Conservation (phyloP, 2,329 filamentous ascomycete species). For the Aspergillus tubingensis region DNA sequence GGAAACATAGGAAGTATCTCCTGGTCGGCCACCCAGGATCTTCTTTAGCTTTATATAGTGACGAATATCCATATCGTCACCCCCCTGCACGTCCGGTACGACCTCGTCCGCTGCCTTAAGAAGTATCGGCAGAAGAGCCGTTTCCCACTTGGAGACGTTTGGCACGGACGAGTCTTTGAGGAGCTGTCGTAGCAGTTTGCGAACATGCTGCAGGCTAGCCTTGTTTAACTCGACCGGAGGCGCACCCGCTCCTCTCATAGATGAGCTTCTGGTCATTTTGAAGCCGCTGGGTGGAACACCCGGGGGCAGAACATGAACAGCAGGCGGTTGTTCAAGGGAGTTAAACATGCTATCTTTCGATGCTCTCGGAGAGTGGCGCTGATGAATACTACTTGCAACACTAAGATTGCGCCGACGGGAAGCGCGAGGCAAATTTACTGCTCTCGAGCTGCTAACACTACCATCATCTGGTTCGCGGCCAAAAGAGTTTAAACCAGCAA, state of each 20-base stretch:
- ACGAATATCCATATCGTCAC: constrained; percentile 94
- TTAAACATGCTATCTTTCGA: constrained; percentile 57
- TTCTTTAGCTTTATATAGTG: constrained; percentile 98
- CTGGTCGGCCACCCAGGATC: constrained; percentile 84
- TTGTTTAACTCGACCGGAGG: constrained; percentile 82
- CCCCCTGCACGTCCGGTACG: constrained; percentile 83
- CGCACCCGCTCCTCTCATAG: constrained; percentile 72
- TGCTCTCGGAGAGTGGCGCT: constrained; percentile 70
- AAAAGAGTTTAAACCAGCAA: constrained; percentile 68
- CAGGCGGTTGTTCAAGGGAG: constrained; percentile 33
- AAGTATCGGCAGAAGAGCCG: constrained; percentile 84
- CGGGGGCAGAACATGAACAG: constrained; percentile 46
- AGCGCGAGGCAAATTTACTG: constrained; percentile 62
- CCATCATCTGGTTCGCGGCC: constrained; percentile 65
- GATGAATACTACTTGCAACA: constrained; percentile 72
- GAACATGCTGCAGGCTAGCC: constrained; percentile 85
- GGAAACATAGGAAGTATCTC: constrained; percentile 94
- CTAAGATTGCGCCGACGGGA: constrained; percentile 79
- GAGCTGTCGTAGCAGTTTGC: constrained; percentile 79
- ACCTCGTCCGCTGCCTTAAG: constrained; percentile 92
- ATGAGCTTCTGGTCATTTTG: constrained; percentile 73
- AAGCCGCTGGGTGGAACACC: constrained; percentile 42
- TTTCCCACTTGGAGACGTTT: constrained; percentile 79
- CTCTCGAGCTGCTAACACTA: constrained; percentile 64
- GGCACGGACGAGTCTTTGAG: constrained; percentile 74